Evolutionary conservation across 2,329 filamentous ascomycete species (phyloP).

Genomic region (Dendryphion nanum): DNA sequence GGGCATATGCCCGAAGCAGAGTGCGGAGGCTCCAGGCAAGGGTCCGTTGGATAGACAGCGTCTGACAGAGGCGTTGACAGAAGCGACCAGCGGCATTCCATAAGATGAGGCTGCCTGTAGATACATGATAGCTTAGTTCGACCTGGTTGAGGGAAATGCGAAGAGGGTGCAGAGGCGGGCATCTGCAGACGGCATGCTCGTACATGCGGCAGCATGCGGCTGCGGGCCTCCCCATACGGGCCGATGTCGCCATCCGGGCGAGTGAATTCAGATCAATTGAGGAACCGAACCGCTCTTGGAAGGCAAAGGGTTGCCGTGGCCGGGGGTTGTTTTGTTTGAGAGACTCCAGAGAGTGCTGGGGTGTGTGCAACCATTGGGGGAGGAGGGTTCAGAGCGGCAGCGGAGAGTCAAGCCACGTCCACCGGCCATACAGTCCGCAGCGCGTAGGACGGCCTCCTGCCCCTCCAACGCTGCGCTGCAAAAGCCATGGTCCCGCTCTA

Average conservation of each 20-base stretch:
- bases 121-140: constrained; percentile 22
- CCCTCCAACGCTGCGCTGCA: no score
- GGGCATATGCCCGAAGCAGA: constrained; percentile 13
- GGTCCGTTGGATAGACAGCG: constrained; percentile 9
- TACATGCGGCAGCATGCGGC: constrained; percentile 18
- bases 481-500: no score
- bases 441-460: not conserved
- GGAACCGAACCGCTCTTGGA: no score
- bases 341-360: no score
- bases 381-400: constrained; percentile 5
- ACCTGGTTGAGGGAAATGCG: constrained; percentile 22
- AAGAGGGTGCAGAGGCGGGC: constrained; percentile 14
- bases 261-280: no score
- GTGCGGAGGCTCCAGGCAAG: constrained; percentile 18
- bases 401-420: constrained; percentile 1
- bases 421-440: not conserved
- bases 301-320: constrained; percentile 2
- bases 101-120: constrained; percentile 34
- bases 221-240: constrained; percentile 20
- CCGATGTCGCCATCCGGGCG: constrained; percentile 10
- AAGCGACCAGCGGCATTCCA: constrained; percentile 18
- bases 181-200: constrained; percentile 14
- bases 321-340: constrained; percentile 7
- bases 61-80: constrained; percentile 16
- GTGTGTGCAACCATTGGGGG: constrained; percentile 8